Evolutionary conservation across 1,139 yeast genomes (phyloP).

Genomic region (Candida sanyaensis): DNA sequence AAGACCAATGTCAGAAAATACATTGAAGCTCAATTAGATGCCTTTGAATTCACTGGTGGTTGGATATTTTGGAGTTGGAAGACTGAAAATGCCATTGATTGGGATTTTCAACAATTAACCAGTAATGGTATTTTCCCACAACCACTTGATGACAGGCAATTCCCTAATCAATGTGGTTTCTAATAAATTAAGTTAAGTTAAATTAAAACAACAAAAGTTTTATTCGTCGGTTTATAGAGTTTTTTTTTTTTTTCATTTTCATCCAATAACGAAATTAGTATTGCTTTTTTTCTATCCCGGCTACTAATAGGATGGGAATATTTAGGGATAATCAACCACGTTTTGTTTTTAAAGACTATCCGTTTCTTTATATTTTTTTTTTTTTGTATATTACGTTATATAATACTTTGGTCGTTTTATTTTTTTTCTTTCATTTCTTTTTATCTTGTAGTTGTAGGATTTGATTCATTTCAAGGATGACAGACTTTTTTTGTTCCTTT

Average conservation of each 20-base stretch:
- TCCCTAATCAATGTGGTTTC: slow-evolving; percentile 65
- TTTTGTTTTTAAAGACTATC: not conserved
- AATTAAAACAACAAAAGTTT: not conserved
- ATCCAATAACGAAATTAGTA: not conserved
- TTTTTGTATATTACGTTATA: not conserved
- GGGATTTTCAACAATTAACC: slow-evolving; percentile 87
- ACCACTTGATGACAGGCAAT: slow-evolving; percentile 68
- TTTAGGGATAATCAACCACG: not conserved
- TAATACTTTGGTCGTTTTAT: not conserved
- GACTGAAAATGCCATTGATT: slow-evolving; percentile 81
- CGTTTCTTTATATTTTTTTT: not conserved
- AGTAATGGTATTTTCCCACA: slow-evolving; percentile 77
- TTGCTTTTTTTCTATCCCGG: not conserved
- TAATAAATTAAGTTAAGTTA: not conserved
- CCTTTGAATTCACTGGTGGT: slow-evolving; percentile 69
- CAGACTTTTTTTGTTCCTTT: not conserved
- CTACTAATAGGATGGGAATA: not conserved
- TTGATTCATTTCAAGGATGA: not conserved
- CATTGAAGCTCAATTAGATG: slow-evolving; percentile 89
- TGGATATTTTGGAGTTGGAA: slow-evolving; percentile 96
- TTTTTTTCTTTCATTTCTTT: not conserved
- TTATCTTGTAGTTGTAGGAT: not conserved
- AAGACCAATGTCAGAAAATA: slow-evolving; percentile 62
- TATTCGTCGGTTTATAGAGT: not conserved
- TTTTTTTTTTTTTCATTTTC: not conserved